These are phyloP conservation scores for Sporobolus alterniflorus DNA, from an alignment of 202 grass and related monocot genomes.

Conservation along the genomic window DNA sequence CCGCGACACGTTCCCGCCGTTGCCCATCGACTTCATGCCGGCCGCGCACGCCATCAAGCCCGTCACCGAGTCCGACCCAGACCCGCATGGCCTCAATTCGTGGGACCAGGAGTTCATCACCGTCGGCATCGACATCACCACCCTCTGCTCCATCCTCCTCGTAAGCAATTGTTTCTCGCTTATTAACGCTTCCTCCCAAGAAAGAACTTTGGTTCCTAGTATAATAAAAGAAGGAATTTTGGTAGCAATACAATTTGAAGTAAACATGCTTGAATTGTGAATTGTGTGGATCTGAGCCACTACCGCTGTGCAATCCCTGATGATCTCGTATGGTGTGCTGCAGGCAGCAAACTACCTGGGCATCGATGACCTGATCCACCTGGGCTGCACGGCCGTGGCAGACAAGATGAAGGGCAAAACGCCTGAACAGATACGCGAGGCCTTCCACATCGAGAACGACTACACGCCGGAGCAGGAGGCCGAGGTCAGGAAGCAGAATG, in stretches of 20 bases:
- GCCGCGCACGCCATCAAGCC: not conserved
- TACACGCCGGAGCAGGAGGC: constrained; percentile 22
- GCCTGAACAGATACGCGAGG: constrained; percentile 29
- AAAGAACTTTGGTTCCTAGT: not conserved
- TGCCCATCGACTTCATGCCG: constrained; percentile 18
- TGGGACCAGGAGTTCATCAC: constrained; percentile 40
- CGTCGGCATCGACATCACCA: constrained; percentile 28
- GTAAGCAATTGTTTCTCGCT: constrained; percentile 1
- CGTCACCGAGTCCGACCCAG: constrained; percentile 29
- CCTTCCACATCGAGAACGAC: constrained; percentile 37
- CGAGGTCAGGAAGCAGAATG: not conserved
- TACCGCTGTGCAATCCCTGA: not conserved
- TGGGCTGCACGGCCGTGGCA: constrained; percentile 27
- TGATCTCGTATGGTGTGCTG: not conserved
- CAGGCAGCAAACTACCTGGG: constrained; percentile 52
- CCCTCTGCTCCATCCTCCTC: constrained; percentile 38
- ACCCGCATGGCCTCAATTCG: constrained; percentile 31
- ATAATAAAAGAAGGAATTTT: not conserved
- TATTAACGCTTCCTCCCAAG: not conserved
- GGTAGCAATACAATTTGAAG: not conserved
- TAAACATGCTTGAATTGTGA: not conserved
- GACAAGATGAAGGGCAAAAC: constrained; percentile 38
- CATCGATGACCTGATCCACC: constrained; percentile 43
- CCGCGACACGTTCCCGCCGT: constrained; percentile 38
- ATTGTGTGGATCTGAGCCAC: constrained; percentile 2